phyloP scores from a whole-genome alignment of 208 protist genomes.

The Herpetomonas tarakana region DNA sequence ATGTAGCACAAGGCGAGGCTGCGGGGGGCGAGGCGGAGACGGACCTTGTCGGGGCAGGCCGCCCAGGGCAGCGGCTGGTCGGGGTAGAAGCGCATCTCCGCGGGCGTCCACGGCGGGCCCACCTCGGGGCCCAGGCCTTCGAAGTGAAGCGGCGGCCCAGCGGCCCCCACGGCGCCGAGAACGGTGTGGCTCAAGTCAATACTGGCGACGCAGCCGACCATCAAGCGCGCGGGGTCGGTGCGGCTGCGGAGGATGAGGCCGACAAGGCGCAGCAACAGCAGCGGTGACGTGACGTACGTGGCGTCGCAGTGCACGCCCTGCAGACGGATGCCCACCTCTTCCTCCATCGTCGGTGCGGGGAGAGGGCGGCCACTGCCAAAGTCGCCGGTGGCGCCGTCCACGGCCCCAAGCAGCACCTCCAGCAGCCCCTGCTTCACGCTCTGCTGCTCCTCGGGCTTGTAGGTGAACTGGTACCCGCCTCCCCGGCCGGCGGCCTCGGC shows the following conservation, averaged over 20 bases:
- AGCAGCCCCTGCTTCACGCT: slow-evolving; percentile 45
- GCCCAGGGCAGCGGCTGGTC: slow-evolving; percentile 22
- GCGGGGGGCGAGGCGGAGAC: slow-evolving; percentile 22
- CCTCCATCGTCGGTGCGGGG: slow-evolving; percentile 11
- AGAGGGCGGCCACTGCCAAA: slow-evolving; percentile 14
- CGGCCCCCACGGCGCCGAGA: slow-evolving; percentile 27
- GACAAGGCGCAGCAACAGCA: slow-evolving; percentile 25
- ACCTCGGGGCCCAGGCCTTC: slow-evolving; percentile 19
- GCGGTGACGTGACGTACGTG: slow-evolving; percentile 20
- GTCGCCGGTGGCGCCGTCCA: slow-evolving; percentile 3
- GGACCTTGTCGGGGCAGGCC: slow-evolving; percentile 8
- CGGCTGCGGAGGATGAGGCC: slow-evolving; percentile 19
- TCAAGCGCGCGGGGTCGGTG: slow-evolving; percentile 8
- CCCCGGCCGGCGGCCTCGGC: neutral
- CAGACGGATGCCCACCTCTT: slow-evolving; percentile 27
- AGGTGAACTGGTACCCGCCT: neutral
- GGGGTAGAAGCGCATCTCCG: slow-evolving; percentile 34
- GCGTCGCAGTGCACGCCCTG: slow-evolving; percentile 30
- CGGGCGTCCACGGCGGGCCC: neutral
- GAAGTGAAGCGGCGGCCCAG: slow-evolving; percentile 30
- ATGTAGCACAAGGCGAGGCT: slow-evolving; percentile 42
- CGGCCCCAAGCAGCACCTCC: slow-evolving; percentile 30
- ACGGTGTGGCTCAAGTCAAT: slow-evolving; percentile 49
- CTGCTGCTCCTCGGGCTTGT: slow-evolving; percentile 9
- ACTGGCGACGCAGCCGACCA: slow-evolving; percentile 25